Conservation (phyloP, 768 basidiomycete species). For the Hydnomerulius pinastri region DNA sequence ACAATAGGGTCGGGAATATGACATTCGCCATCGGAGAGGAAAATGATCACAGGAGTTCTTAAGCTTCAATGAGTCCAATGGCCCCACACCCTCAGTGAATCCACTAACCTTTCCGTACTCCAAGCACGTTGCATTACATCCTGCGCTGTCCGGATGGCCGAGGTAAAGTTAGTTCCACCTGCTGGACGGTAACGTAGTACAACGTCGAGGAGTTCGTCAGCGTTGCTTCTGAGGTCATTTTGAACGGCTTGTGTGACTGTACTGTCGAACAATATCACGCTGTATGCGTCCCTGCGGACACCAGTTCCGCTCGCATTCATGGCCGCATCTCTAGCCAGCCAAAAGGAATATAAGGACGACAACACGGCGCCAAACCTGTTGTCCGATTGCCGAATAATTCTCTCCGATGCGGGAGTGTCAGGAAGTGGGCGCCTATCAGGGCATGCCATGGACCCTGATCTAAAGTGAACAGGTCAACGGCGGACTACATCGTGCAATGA, state of each 20-base stretch:
- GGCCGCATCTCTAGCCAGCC: slow-evolving; percentile 46
- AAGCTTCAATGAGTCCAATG: not conserved
- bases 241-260: slow-evolving; percentile 21
- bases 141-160: slow-evolving; percentile 37
- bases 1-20: slow-evolving; percentile 34
- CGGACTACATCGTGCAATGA: no score
- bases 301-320: slow-evolving; percentile 32
- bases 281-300: slow-evolving; percentile 39
- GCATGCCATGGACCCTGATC: slow-evolving; percentile 47
- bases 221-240: slow-evolving; percentile 45
- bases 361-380: slow-evolving; percentile 56
- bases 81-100: not conserved
- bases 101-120: slow-evolving; percentile 44
- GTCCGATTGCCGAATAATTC: slow-evolving; percentile 34
- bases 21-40: slow-evolving; percentile 45
- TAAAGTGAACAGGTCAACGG: slow-evolving; percentile 13
- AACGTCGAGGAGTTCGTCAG: slow-evolving; percentile 40
- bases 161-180: slow-evolving; percentile 43
- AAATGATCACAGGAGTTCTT: slow-evolving; percentile 2
- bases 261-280: slow-evolving; percentile 47
- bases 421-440: slow-evolving; percentile 42
- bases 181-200: slow-evolving; percentile 32
- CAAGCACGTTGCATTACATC: slow-evolving; percentile 42
- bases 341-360: slow-evolving; percentile 51
- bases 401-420: slow-evolving; percentile 36